These are phyloP conservation scores for Leccinum imitatum DNA, from an alignment of 768 basidiomycete genomes.

Conservation along the genomic window DNA sequence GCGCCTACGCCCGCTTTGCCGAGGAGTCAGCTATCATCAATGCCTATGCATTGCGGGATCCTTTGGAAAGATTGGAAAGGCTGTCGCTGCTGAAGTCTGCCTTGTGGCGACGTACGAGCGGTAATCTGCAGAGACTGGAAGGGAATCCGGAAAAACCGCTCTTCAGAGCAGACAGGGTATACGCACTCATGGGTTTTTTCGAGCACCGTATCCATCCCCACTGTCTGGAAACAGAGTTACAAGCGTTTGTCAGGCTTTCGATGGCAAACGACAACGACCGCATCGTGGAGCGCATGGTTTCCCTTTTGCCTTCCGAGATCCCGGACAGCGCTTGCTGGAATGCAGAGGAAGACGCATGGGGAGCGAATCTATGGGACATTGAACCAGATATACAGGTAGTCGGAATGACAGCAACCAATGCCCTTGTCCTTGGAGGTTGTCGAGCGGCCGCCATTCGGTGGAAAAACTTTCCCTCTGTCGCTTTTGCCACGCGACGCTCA, in stretches of 20 bases:
- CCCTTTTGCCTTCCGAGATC: too few relatives aligned
- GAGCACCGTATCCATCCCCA: conserved; percentile 24
- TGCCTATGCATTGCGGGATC: conserved; percentile 20
- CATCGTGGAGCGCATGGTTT: too few relatives aligned
- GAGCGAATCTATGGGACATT: conserved; percentile 21
- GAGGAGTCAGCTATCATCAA: conserved; percentile 25
- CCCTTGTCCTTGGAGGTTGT: conserved; percentile 26
- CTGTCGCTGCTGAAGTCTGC: conserved; percentile 24
- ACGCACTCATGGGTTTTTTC: conserved; percentile 29
- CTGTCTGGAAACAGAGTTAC: conserved; percentile 17
- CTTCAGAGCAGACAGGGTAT: conserved; percentile 24
- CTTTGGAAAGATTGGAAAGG: conserved; percentile 26
- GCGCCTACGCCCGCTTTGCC: conserved; percentile 15
- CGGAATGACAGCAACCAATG: conserved; percentile 16
- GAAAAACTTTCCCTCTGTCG: conserved; percentile 23
- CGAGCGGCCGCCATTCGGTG: conserved; percentile 22
- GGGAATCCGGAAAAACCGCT: background rate
- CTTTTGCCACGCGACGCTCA: conserved; percentile 19
- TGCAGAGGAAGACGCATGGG: too few relatives aligned
- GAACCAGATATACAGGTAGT: conserved; percentile 17
- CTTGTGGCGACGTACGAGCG: conserved; percentile 23
- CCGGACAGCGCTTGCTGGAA: too few relatives aligned
- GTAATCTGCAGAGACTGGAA: background rate
- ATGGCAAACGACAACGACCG: conserved; percentile 18
- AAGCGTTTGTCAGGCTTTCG: conserved; percentile 24